Evolutionary conservation across 495 filamentous ascomycete species (phyloP).

Genomic region (Aspergillus coremiiformis): DNA sequence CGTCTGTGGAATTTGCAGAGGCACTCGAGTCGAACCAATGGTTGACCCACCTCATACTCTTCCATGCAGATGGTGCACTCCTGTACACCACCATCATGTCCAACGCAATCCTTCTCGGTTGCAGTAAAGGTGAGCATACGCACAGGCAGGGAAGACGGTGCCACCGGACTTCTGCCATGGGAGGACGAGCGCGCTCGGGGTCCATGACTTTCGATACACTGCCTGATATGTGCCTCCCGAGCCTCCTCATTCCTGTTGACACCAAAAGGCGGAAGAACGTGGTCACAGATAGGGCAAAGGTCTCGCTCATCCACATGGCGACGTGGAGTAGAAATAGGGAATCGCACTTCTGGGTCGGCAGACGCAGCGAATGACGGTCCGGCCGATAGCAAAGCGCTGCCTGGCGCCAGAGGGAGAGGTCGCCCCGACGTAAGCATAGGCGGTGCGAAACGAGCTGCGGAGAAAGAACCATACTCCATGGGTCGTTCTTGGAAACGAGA

Average conservation of each 20-base stretch:
- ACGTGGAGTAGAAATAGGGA: constrained; percentile 8
- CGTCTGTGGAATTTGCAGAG: constrained; percentile 83
- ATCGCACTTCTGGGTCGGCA: background rate
- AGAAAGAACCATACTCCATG: constrained; percentile 13
- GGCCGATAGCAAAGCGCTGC: background rate
- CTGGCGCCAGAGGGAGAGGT: constrained; percentile 3
- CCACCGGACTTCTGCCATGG: constrained; percentile 15
- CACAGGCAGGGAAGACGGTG: constrained; percentile 17
- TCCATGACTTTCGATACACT: constrained; percentile 56
- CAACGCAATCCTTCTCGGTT: constrained; percentile 86
- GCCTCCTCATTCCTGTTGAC: constrained; percentile 52
- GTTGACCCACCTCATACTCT: constrained; percentile 80
- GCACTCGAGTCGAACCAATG: constrained; percentile 82
- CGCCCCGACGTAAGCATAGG: constrained; percentile 14
- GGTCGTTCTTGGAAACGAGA: constrained; percentile 21
- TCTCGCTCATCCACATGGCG: constrained; percentile 64
- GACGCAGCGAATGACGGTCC: constrained; percentile 1
- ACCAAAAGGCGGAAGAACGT: constrained; percentile 59
- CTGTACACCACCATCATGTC: constrained; percentile 47
- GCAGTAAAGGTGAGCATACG: constrained; percentile 68
- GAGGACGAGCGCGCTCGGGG: constrained; percentile 13
- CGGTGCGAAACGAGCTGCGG: constrained; percentile 4
- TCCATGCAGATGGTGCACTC: constrained; percentile 97
- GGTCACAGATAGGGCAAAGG: constrained; percentile 83
- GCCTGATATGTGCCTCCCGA: constrained; percentile 68